A percentile compares a stretch with the other conserved stretches of the same genome.
These are phyloP conservation scores for barrel medic (Medicago truncatula) DNA, from an alignment of 306 rosid genomes.

Conservation along the genomic window DNA sequence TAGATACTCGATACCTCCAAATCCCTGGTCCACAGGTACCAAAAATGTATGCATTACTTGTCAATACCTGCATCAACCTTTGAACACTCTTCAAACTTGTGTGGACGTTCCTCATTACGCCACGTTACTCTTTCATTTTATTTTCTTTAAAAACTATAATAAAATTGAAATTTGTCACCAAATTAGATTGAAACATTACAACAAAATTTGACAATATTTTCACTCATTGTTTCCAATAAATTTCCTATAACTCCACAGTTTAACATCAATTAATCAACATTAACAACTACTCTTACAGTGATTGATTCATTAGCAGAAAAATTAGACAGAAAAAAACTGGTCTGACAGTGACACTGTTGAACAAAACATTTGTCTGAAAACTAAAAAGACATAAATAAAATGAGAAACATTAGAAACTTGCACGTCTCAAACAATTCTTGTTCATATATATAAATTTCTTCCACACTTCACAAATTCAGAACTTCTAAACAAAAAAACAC, in stretches of 20 bases:
- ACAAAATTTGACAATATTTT: constrained; percentile 5
- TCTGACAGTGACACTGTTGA: constrained; percentile 24
- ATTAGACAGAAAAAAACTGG: neutral
- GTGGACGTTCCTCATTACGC: constrained; percentile 43
- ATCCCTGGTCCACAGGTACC: neutral
- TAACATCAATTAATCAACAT: neutral
- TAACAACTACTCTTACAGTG: neutral
- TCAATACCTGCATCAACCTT: constrained; percentile 19
- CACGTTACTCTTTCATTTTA: constrained; percentile 1
- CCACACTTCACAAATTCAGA: constrained; percentile 1
- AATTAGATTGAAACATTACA: neutral
- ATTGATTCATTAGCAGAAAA: neutral
- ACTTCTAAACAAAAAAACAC: constrained; percentile 1
- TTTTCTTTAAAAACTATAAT: neutral
- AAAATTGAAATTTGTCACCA: neutral
- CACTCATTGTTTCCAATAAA: neutral
- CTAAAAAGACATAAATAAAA: constrained; percentile 12
- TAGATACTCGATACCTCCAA: neutral
- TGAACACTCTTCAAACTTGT: constrained; percentile 36
- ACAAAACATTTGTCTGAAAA: constrained; percentile 41
- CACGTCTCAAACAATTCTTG: constrained; percentile 43
- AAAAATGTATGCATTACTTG: constrained; percentile 11
- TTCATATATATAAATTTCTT: neutral
- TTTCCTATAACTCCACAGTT: neutral
- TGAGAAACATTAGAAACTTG: constrained; percentile 48